Evolutionary conservation across 2,329 filamentous ascomycete genomes (phyloP), one percentile per base, ranked within the genome.

Genomic region (Colletotrichum cordylinicola): DNA sequence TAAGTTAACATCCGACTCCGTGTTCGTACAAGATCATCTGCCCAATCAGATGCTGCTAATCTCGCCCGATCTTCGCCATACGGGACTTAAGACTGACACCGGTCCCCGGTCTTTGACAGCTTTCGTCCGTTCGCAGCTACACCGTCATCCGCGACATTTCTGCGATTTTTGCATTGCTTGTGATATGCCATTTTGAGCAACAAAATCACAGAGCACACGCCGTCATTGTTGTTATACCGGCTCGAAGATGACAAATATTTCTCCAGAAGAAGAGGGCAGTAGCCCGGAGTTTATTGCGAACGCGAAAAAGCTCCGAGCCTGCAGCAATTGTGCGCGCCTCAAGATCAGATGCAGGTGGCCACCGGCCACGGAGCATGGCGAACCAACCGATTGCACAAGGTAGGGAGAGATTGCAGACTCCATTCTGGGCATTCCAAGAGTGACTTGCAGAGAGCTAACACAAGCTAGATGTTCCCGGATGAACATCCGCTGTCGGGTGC

Each of bases 271-370:
- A 2, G 58, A 64, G 6, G 35, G n/a, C 13, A 56, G n/a, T 16
- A 69, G 70, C 24, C 58, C 64, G 15, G 64, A 61, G 18, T n/a
- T 60, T 18, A 16, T 55, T 35, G 61, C 62, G 5, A 64, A 39
- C 24, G 7, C 58, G 7, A 74, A 39, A 18, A 83, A 82, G 74
- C 66, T 77, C n/a, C 82, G 84, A 67, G 84, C 84, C 8, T 85
- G 83, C 70, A 78, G 72, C 15, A 83, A 79, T 39, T 85, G 84
- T 75, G 84, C 82, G 33, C 80, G 81, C 27, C 78, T 84, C 13
- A 85, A 85, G 78, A 85, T 84, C 78, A 84, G 82, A 62, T 85
- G 84, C 64, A 80, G 80, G 27, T 85, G 83, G 83, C 80, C 80
- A 37, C 70, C 78, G 43, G 82, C 78, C 0, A 73, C 79, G 16